Evolutionary conservation across 257 asterid genomes (phyloP), one percentile per base, ranked within the genome.

Genomic region (Osmanthus fragrans): DNA sequence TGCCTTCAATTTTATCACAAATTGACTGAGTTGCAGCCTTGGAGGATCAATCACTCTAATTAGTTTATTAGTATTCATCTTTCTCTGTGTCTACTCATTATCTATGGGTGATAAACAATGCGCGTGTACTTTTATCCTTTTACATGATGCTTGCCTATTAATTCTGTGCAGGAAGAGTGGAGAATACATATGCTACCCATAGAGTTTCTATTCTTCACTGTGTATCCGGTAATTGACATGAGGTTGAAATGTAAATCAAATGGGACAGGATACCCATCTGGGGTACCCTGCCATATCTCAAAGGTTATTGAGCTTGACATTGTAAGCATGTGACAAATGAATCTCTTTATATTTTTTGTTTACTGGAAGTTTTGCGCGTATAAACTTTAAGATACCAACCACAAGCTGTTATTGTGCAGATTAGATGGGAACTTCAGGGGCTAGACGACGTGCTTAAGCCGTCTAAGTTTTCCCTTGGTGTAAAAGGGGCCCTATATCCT

Each of bases 341-440:
- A 19, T 25, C 40, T 36, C 42, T 3, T 19, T 25, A 4, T 18
- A 25, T 16, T 4, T 42, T 8, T 71, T 1, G 25, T 71, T 72
- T 33, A 40, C 16, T 49, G 23, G 19, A 15, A 58, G 37, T 7
- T 0, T 49, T 40, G 67, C 77, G 23, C 74, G 73, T 79, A 76
- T 7, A 30, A 56, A 37, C 29, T 30, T 30, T 54, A 23, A 68
- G 30, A 69, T 12, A 4, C 32, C 65, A 30, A 72, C 70, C 39
- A 23, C 65, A 77, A 74, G 42, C 40, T 27, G 21, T 45, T 71
- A 66, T 64, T 65, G 9, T 76, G 85, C 92, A 93, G 99, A 74
- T 93, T 67, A 88, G 92, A 84, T 93, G 99, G 97, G 94, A 96
- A 89, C 97, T 96, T 47, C 90, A 84, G 77, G 99, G 99, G 34